Evolutionary conservation across 306 rosid genomes (phyloP).

Genomic region (Mimosa bimucronata): DNA sequence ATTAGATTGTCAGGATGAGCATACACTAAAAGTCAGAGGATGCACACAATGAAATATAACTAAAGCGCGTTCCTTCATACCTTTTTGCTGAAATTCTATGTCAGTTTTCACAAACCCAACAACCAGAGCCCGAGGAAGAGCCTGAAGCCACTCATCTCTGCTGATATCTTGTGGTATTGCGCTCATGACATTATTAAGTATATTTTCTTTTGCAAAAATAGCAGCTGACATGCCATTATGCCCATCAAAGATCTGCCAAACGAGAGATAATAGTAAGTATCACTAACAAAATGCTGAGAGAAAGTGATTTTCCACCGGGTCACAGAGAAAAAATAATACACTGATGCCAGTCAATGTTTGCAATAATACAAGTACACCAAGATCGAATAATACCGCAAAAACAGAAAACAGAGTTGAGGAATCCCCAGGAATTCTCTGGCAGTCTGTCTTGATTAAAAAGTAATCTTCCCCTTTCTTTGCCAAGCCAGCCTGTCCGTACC

Average conservation of each 20-base stretch:
- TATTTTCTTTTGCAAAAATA: slow-evolving; percentile 79
- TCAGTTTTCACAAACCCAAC: slow-evolving; percentile 98
- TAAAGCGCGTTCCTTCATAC: slow-evolving; percentile 38
- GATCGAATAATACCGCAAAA: slow-evolving; percentile 73
- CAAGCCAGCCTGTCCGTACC: slow-evolving; percentile 97
- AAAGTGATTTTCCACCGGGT: slow-evolving; percentile 39
- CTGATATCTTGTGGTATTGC: slow-evolving; percentile 90
- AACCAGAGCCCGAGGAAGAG: slow-evolving; percentile 95
- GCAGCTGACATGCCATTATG: slow-evolving; percentile 99
- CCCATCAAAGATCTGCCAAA: slow-evolving; percentile 91
- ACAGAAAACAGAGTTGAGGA: slow-evolving; percentile 80
- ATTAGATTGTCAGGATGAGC: slow-evolving; percentile 29
- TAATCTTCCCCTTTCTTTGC: slow-evolving; percentile 99
- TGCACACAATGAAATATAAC: background rate
- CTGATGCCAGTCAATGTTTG: slow-evolving; percentile 13
- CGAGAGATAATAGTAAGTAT: slow-evolving; percentile 48
- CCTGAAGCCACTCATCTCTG: slow-evolving; percentile 95
- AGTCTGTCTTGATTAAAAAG: slow-evolving; percentile 82
- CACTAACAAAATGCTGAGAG: slow-evolving; percentile 39
- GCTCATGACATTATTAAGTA: slow-evolving; percentile 80
- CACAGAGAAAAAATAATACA: slow-evolving; percentile 34
- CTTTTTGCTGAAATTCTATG: slow-evolving; percentile 96
- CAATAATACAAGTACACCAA: slow-evolving; percentile 9
- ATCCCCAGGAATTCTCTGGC: slow-evolving; percentile 76
- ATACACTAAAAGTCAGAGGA: slow-evolving; percentile 11